A percentile compares a stretch with the other conserved stretches of the same genome.
Conservation (phyloP, 2,329 filamentous ascomycete genomes). For the Myrmaecium sp. region DNA sequence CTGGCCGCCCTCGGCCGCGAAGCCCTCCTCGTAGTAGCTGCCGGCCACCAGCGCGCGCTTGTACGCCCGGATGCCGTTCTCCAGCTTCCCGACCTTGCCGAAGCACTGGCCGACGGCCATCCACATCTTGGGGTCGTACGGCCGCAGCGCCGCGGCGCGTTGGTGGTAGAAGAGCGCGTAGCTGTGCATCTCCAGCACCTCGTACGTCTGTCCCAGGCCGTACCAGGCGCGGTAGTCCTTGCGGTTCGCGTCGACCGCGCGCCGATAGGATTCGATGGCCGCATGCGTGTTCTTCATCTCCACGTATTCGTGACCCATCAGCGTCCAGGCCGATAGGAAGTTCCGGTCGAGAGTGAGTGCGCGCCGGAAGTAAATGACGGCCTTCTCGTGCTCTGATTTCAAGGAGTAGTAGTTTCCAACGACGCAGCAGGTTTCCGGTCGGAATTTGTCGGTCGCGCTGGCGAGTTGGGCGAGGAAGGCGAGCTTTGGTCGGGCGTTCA, state of each 20-base stretch:
- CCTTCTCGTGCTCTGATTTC: conserved; percentile 90
- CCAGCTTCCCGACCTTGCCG: conserved; percentile 69
- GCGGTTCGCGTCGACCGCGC: conserved; percentile 88
- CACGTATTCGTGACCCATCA: conserved; percentile 98
- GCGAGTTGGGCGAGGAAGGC: conserved; percentile 81
- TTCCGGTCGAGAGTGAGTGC: conserved; percentile 78
- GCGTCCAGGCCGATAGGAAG: conserved; percentile 88
- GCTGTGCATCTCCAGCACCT: conserved; percentile 93
- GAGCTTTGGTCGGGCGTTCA: conserved; percentile 72
- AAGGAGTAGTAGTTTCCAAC: conserved; percentile 95
- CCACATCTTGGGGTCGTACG: conserved; percentile 98
- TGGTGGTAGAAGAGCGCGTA: conserved; percentile 98
- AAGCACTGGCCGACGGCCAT: conserved; percentile 86
- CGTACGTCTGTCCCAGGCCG: conserved; percentile 88
- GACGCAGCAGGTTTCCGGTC: conserved; percentile 90
- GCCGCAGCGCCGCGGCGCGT: conserved; percentile 78
- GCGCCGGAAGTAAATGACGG: conserved; percentile 91
- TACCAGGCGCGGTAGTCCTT: conserved; percentile 98
- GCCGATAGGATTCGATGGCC: conserved; percentile 88
- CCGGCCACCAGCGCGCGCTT: conserved; percentile 84
- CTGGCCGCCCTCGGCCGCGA: conserved; percentile 25
- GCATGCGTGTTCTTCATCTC: conserved; percentile 98
- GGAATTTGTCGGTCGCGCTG: conserved; percentile 83
- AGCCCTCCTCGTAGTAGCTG: conserved; percentile 59
- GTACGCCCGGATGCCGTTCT: conserved; percentile 87